These are phyloP conservation scores for Tolypocladium endophyticum DNA, from an alignment of 2,329 filamentous ascomycete species.

Conservation along the genomic window DNA sequence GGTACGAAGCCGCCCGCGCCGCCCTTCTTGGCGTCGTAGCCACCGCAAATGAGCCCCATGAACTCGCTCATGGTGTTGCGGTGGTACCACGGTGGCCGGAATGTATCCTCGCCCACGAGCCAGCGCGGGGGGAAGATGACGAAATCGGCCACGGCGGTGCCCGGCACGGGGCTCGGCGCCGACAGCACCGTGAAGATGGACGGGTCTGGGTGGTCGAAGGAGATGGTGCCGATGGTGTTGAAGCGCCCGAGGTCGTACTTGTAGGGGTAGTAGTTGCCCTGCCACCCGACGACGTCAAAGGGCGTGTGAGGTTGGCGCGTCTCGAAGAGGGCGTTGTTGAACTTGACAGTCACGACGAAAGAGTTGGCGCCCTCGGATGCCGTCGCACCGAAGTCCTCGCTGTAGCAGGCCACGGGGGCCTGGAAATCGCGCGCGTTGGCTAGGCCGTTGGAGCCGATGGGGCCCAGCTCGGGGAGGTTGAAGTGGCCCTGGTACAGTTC, in stretches of 20 bases:
- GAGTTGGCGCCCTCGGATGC: constrained; percentile 10
- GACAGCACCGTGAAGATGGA: constrained; percentile 64
- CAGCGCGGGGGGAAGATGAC: constrained; percentile 65
- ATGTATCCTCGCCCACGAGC: constrained; percentile 60
- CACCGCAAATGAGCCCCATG: constrained; percentile 48
- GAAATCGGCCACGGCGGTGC: constrained; percentile 60
- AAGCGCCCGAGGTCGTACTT: constrained; percentile 76
- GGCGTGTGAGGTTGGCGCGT: constrained; percentile 60
- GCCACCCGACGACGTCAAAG: constrained; percentile 74
- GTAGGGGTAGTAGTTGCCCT: constrained; percentile 70
- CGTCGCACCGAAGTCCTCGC: constrained; percentile 42
- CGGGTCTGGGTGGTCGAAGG: constrained; percentile 69
- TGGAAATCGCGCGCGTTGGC: constrained; percentile 70
- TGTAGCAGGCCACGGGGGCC: constrained; percentile 58
- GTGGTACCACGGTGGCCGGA: constrained; percentile 65
- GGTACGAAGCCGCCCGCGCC: constrained; percentile 39
- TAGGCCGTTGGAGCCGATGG: constrained; percentile 64
- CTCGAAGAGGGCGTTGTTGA: constrained; percentile 54
- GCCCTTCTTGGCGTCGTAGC: constrained; percentile 51
- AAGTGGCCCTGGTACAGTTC: constrained; percentile 68
- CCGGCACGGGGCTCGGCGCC: constrained; percentile 51
- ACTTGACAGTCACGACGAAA: constrained; percentile 40
- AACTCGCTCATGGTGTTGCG: constrained; percentile 59
- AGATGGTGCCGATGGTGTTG: constrained; percentile 61
- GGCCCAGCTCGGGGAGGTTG: constrained; percentile 59